These are phyloP conservation scores for Achlya hypogyna DNA, from an alignment of 352 stramenopile genomes.

Conservation along the genomic window DNA sequence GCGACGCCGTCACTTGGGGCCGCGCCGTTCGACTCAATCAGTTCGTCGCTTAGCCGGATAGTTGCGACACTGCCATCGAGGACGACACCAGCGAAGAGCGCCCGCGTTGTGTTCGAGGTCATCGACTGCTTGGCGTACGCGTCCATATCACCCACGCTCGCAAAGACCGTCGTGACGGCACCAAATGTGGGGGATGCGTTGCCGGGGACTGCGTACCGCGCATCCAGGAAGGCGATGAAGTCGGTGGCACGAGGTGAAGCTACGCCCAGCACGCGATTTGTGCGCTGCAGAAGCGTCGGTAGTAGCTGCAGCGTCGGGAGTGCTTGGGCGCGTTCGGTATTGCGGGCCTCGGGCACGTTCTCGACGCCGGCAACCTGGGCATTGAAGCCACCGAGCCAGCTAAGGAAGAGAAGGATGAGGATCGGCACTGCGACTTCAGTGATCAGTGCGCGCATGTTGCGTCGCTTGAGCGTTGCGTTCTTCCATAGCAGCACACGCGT, in stretches of 20 bases:
- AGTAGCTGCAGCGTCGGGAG: background rate
- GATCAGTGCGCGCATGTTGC: background rate
- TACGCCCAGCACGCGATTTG: background rate
- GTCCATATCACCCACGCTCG: background rate
- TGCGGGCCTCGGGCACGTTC: background rate
- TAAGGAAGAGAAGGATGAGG: background rate
- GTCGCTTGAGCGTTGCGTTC: constrained; percentile 1
- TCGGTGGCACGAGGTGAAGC: background rate
- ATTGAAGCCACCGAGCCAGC: background rate
- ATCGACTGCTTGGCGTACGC: background rate
- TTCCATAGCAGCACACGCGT: background rate
- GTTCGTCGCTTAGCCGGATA: background rate
- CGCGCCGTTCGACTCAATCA: background rate
- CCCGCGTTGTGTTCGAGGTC: background rate
- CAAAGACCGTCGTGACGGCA: background rate
- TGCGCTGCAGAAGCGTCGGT: background rate
- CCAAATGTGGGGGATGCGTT: background rate
- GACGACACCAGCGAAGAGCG: background rate
- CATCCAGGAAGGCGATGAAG: background rate
- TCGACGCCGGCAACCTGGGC: background rate
- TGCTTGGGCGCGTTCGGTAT: background rate
- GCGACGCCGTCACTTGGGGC: background rate
- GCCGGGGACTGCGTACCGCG: background rate
- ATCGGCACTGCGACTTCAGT: background rate
- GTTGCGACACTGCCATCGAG: background rate